Evolutionary conservation across 139 green algal species (phyloP).

Genomic region (Volvox africanus): DNA sequence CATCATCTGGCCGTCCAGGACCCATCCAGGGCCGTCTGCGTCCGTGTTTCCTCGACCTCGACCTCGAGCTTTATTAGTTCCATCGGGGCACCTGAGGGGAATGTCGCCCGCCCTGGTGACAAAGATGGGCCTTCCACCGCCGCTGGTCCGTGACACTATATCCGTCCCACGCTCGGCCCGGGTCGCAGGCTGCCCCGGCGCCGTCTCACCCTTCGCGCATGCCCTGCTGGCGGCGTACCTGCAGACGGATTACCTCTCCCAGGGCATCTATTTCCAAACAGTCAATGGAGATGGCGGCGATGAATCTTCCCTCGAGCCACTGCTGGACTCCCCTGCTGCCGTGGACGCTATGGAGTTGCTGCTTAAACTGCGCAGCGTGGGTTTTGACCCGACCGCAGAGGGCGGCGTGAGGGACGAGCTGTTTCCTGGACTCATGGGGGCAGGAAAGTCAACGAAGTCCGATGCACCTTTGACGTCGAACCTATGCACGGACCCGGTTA

Average conservation of each 20-base stretch:
- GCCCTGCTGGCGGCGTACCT: conserved; percentile 10
- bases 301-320: neutral
- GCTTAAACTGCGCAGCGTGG: neutral
- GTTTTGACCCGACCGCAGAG: neutral
- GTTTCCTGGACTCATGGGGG: too few relatives aligned
- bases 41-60: too few relatives aligned
- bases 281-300: too few relatives aligned
- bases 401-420: neutral
- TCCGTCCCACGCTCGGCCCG: too few relatives aligned
- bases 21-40: too few relatives aligned
- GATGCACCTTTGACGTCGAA: neutral
- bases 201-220: neutral
- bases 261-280: neutral
- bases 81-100: too few relatives aligned
- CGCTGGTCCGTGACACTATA: too few relatives aligned
- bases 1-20: too few relatives aligned
- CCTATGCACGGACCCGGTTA: neutral
- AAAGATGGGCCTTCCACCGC: too few relatives aligned
- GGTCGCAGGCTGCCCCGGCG: conserved; percentile 15
- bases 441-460: neutral
- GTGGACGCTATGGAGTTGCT: conserved; percentile 5
- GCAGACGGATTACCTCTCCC: neutral
- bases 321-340: neutral
- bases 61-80: too few relatives aligned
- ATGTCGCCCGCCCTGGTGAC: too few relatives aligned